Percentiles rank a stretch among this genome's conserved stretches.
phyloP scores from a whole-genome alignment of 2,329 filamentous ascomycete species.

The Hypoxylon sp. region DNA sequence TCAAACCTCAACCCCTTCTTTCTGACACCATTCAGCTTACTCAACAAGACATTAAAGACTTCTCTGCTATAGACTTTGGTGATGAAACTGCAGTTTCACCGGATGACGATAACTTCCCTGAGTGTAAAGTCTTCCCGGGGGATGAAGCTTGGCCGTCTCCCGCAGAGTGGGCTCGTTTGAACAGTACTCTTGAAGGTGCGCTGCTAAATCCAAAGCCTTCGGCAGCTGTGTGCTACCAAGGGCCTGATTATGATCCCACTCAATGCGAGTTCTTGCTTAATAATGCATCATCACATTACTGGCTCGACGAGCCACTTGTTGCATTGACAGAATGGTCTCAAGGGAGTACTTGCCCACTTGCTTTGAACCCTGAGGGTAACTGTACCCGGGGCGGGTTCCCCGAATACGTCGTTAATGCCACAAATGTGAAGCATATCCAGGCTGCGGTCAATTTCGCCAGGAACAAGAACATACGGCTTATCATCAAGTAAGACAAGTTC shows the following conservation, averaged over 20 bases:
- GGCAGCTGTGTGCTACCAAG: slow-evolving; percentile 53
- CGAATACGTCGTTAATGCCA: slow-evolving; percentile 58
- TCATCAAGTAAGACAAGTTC: slow-evolving; percentile 54
- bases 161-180: slow-evolving; percentile 51
- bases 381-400: slow-evolving; percentile 57
- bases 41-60: slow-evolving; percentile 39
- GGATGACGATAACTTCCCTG: neutral
- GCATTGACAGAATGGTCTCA: slow-evolving; percentile 54
- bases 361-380: slow-evolving; percentile 46
- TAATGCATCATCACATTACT: slow-evolving; percentile 49
- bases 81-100: slow-evolving; percentile 25
- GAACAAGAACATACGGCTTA: slow-evolving; percentile 55
- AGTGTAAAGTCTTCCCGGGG: slow-evolving; percentile 51
- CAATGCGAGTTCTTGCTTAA: slow-evolving; percentile 51
- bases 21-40: slow-evolving; percentile 41
- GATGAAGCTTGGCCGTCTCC: slow-evolving; percentile 49
- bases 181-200: slow-evolving; percentile 50
- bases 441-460: slow-evolving; percentile 56
- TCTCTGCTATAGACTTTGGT: slow-evolving; percentile 45
- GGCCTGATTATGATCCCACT: slow-evolving; percentile 47
- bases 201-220: slow-evolving; percentile 53
- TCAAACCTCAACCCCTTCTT: slow-evolving; percentile 18
- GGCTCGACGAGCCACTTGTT: slow-evolving; percentile 55
- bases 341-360: slow-evolving; percentile 54
- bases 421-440: slow-evolving; percentile 56